These are phyloP conservation scores for Onygena corvina DNA, from an alignment of 2,329 filamentous ascomycete species.

Conservation along the genomic window DNA sequence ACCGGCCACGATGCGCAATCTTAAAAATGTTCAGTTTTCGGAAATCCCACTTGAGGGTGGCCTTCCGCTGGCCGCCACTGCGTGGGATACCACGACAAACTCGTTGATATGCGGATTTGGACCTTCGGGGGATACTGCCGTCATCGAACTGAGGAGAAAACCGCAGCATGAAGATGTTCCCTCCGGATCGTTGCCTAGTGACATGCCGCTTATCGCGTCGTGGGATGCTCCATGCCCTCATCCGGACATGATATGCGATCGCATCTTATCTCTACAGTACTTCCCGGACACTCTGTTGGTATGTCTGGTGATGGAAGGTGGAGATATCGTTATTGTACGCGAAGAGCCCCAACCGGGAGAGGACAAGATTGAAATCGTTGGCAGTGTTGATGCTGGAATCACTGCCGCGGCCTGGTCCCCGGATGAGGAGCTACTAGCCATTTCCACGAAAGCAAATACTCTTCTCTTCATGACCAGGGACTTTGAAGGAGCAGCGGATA, in stretches of 20 bases:
- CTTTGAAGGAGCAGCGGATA: constrained; percentile 72
- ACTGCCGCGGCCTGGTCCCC: constrained; percentile 84
- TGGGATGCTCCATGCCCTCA: constrained; percentile 81
- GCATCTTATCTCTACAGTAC: constrained; percentile 67
- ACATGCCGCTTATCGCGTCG: constrained; percentile 51
- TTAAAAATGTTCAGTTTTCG: constrained; percentile 63
- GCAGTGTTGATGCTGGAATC: constrained; percentile 86
- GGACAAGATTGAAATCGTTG: constrained; percentile 86
- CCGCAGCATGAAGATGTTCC: constrained; percentile 28
- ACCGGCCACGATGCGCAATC: constrained; percentile 61
- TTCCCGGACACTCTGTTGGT: constrained; percentile 67
- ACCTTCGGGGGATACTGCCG: constrained; percentile 55
- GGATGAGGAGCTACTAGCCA: constrained; percentile 78
- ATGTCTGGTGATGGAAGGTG: constrained; percentile 75
- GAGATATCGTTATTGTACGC: constrained; percentile 76
- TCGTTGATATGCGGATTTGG: constrained; percentile 74
- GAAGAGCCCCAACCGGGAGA: constrained; percentile 55
- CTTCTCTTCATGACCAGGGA: constrained; percentile 84
- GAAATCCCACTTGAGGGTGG: constrained; percentile 50
- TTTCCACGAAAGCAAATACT: constrained; percentile 67
- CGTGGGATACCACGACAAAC: constrained; percentile 74
- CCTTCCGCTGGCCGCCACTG: constrained; percentile 58
- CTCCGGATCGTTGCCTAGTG: constrained; percentile 31
- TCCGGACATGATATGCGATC: constrained; percentile 63
- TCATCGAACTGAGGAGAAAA: constrained; percentile 58